phyloP scores from a whole-genome alignment of 208 protist genomes.

The Leishmania turanica region DNA sequence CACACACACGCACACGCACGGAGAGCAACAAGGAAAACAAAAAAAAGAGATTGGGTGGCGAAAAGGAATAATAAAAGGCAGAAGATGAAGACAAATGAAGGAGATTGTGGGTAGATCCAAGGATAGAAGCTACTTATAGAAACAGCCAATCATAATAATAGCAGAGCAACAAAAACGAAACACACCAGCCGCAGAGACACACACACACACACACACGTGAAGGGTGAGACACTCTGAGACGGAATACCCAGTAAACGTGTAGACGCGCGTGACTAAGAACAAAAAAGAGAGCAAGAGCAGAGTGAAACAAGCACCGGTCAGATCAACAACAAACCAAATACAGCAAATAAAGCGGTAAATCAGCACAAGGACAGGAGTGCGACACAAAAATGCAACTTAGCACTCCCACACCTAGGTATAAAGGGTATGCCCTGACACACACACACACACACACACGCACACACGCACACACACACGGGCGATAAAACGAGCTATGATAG shows the following conservation, averaged over 20 bases:
- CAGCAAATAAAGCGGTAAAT: background rate
- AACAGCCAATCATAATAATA: background rate
- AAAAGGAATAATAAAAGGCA: background rate
- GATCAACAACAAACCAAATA: background rate
- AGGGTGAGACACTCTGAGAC: background rate
- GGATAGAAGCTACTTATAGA: background rate
- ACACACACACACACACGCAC: background rate
- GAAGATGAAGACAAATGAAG: background rate
- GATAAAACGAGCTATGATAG: background rate
- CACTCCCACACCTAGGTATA: background rate
- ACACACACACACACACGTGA: background rate
- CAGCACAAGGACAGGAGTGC: background rate
- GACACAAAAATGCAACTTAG: background rate
- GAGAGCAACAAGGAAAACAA: background rate
- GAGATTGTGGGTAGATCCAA: background rate
- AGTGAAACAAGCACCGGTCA: background rate
- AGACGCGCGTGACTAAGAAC: background rate
- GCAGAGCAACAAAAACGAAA: background rate
- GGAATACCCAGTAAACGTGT: too few species aligned
- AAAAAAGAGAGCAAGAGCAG: slow-evolving; percentile 1
- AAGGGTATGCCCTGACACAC: background rate
- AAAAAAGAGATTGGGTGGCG: slow-evolving; percentile 2
- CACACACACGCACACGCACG: background rate
- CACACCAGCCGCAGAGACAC: background rate
- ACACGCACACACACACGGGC: too few species aligned